phyloP scores from a whole-genome alignment of 495 filamentous ascomycete species.

The Xylaria palmicola region DNA sequence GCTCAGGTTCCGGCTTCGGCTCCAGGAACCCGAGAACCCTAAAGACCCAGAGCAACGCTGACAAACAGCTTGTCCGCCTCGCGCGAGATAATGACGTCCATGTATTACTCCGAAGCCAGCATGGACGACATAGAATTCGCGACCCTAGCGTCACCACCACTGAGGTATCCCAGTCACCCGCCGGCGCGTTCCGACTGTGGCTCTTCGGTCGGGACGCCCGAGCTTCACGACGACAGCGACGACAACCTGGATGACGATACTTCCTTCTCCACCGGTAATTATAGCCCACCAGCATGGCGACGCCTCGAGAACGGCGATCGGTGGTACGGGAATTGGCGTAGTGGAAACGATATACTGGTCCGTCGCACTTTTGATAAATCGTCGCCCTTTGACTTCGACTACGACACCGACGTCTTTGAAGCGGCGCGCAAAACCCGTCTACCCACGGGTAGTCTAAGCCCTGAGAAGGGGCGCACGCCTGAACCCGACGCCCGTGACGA shows the following conservation, averaged over 20 bases:
- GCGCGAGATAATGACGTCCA: constrained; percentile 23
- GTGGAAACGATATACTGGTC: constrained; percentile 34
- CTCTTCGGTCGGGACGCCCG: constrained; percentile 49
- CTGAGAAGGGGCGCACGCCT: constrained; percentile 50
- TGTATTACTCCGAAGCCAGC: constrained; percentile 29
- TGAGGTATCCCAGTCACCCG: constrained; percentile 55
- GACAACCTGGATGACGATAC: constrained; percentile 33
- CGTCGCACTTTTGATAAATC: constrained; percentile 23
- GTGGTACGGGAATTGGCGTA: constrained; percentile 56
- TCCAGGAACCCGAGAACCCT: background rate
- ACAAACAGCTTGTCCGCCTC: constrained; percentile 7
- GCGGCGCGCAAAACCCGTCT: constrained; percentile 51
- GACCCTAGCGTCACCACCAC: constrained; percentile 38
- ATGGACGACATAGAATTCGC: constrained; percentile 59
- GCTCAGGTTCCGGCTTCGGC: background rate
- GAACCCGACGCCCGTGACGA: constrained; percentile 40
- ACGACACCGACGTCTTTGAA: constrained; percentile 41
- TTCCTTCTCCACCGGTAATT: constrained; percentile 48
- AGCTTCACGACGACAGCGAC: constrained; percentile 50
- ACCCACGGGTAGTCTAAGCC: constrained; percentile 50
- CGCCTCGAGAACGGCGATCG: constrained; percentile 52
- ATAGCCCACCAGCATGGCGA: constrained; percentile 57
- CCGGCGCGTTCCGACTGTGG: constrained; percentile 77
- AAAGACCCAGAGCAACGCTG: constrained; percentile 1
- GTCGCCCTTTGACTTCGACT: constrained; percentile 17